phyloP scores from a whole-genome alignment of 441 rosid genomes.

The Mallotus repandus region DNA sequence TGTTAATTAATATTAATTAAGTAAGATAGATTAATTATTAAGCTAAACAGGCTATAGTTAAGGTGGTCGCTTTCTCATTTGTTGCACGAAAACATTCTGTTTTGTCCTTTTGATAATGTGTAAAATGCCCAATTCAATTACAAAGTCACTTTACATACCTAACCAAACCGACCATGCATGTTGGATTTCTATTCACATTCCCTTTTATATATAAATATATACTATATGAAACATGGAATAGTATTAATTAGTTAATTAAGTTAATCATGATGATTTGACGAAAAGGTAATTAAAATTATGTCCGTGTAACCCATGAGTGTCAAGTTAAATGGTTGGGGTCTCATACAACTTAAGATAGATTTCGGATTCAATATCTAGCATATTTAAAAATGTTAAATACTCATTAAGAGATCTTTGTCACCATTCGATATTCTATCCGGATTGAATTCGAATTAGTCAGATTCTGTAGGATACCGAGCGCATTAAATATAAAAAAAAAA shows the following conservation, averaged over 20 bases:
- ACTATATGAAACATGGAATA: no score
- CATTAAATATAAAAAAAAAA: no score
- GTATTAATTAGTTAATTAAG: not conserved
- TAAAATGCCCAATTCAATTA: constrained; percentile 6
- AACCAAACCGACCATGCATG: constrained; percentile 33
- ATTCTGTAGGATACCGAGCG: no score
- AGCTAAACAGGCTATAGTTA: not conserved
- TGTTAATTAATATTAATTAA: not conserved
- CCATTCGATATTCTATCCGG: no score
- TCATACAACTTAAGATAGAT: no score
- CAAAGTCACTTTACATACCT: constrained; percentile 34
- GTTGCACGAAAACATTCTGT: constrained; percentile 22
- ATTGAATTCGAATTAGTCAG: no score
- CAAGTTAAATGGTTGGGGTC: no score
- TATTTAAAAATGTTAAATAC: no score
- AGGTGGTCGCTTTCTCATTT: constrained; percentile 16
- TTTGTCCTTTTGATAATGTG: constrained; percentile 24
- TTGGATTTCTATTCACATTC: constrained; percentile 22
- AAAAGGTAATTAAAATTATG: not conserved
- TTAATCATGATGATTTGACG: not conserved
- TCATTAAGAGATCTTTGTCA: no score
- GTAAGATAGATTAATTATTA: constrained; percentile 6
- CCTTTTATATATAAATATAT: not conserved
- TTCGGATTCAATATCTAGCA: no score
- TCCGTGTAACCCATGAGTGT: no score